phyloP scores from a whole-genome alignment of 106 monocot species.

The Allium sativum region DNA sequence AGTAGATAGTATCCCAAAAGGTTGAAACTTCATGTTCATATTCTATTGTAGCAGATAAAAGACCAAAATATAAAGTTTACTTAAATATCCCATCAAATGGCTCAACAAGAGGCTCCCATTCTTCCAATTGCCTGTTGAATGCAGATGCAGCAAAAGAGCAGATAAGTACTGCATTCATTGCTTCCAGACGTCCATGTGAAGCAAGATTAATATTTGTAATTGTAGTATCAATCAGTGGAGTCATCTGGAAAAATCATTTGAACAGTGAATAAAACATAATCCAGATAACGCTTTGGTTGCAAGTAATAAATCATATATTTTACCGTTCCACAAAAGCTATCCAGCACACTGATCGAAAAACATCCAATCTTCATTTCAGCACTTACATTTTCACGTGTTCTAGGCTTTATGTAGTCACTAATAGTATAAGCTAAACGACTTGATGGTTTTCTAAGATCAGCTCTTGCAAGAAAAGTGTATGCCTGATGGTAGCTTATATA shows the following conservation, averaged over 20 bases:
- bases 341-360: constrained; percentile 66
- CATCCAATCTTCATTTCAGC: constrained; percentile 79
- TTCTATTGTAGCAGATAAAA: background rate
- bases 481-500: constrained; percentile 29
- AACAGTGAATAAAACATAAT: background rate
- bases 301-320: background rate
- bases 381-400: constrained; percentile 74
- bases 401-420: constrained; percentile 65
- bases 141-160: constrained; percentile 96
- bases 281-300: constrained; percentile 2
- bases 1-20: background rate
- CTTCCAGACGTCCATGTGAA: constrained; percentile 70
- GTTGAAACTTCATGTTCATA: background rate
- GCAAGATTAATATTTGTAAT: constrained; percentile 79
- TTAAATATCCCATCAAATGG: constrained; percentile 99
- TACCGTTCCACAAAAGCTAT: constrained; percentile 68
- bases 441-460: constrained; percentile 84
- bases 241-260: constrained; percentile 34
- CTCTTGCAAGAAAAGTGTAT: constrained; percentile 77
- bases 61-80: constrained; percentile 18
- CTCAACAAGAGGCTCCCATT: constrained; percentile 97
- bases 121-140: constrained; percentile 88
- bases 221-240: constrained; percentile 68
- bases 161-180: constrained; percentile 79
- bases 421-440: constrained; percentile 61